Conservation (phyloP, 352 stramenopile species). For the Phytopythium cucurbitacearum region DNA sequence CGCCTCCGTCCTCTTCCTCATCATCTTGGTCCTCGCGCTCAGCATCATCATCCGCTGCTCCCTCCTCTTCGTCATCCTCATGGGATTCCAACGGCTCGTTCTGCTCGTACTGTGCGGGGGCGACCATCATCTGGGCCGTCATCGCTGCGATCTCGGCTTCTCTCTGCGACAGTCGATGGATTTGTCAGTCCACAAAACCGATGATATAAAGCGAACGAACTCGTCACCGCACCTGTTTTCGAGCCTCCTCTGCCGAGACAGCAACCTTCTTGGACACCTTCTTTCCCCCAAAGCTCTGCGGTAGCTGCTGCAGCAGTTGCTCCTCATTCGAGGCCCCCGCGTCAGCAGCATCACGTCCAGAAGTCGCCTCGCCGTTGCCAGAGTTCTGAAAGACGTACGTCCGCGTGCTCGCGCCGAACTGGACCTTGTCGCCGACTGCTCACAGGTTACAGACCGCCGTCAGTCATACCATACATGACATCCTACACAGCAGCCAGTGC, state of each 20-base stretch:
- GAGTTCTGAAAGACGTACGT: slow-evolving; percentile 47
- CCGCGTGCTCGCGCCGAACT: slow-evolving; percentile 58
- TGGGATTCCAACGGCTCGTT: not conserved
- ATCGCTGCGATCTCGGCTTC: slow-evolving; percentile 66
- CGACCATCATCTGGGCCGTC: slow-evolving; percentile 70
- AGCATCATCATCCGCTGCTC: not conserved
- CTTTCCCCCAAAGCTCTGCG: slow-evolving; percentile 42
- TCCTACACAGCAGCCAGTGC: not conserved
- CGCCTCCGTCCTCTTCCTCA: slow-evolving; percentile 24
- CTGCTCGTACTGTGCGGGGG: slow-evolving; percentile 13
- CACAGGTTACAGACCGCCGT: not conserved
- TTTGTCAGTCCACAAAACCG: not conserved
- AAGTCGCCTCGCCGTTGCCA: slow-evolving; percentile 5
- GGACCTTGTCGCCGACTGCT: slow-evolving; percentile 43
- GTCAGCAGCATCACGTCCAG: slow-evolving; percentile 1
- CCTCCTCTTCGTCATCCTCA: slow-evolving; percentile 2
- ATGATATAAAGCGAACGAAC: slow-evolving; percentile 1
- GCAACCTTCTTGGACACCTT: not conserved
- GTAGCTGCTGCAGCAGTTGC: slow-evolving; percentile 34
- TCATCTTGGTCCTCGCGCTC: slow-evolving; percentile 6
- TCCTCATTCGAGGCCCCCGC: slow-evolving; percentile 8
- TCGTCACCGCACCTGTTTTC: slow-evolving; percentile 26
- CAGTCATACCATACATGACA: not conserved
- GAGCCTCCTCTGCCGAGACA: slow-evolving; percentile 15
- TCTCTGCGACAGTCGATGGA: slow-evolving; percentile 18